A percentile compares a stretch with the other conserved stretches of the same genome.
Conservation (phyloP, 352 stramenopile species). For the Globisporangium splendens region DNA sequence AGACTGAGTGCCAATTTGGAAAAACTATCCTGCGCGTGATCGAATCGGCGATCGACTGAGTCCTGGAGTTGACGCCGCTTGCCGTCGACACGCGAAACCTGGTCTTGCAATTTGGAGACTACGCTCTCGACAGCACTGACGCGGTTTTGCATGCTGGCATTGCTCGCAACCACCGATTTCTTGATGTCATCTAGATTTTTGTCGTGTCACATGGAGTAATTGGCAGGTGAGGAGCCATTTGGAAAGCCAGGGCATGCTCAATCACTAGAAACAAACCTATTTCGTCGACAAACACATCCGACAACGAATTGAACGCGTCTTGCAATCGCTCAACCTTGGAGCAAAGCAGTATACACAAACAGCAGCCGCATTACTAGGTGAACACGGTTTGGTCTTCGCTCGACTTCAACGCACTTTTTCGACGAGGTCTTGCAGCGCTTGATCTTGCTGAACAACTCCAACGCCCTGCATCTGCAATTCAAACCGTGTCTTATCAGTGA, state of each 20-base stretch:
- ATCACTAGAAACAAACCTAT: conserved; percentile 19
- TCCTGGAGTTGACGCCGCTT: conserved; percentile 40
- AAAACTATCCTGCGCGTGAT: conserved; percentile 41
- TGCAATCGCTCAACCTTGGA: conserved; percentile 42
- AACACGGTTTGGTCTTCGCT: too few relatives aligned
- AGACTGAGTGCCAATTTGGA: conserved; percentile 41
- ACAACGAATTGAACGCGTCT: conserved; percentile 54
- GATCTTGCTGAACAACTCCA: conserved; percentile 45
- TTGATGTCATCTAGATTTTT: conserved; percentile 20
- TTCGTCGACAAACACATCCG: conserved; percentile 53
- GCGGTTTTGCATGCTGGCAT: conserved; percentile 26
- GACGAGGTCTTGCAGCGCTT: conserved; percentile 39
- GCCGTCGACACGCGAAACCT: conserved; percentile 31
- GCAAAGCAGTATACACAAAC: too few relatives aligned
- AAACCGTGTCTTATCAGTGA: neutral
- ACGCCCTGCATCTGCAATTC: conserved; percentile 34
- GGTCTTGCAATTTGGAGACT: conserved; percentile 26
- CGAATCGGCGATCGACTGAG: conserved; percentile 32
- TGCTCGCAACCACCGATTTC: conserved; percentile 14
- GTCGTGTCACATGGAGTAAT: neutral
- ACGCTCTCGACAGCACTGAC: conserved; percentile 31
- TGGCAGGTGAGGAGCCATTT: neutral
- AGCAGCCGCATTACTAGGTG: too few relatives aligned
- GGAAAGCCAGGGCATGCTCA: neutral
- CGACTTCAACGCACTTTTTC: conserved; percentile 16